A percentile compares a stretch with the other conserved stretches of the same genome.
Evolutionary conservation across 805 yeast genomes (phyloP).

Genomic region (Ogataea trehaloabstinens): DNA sequence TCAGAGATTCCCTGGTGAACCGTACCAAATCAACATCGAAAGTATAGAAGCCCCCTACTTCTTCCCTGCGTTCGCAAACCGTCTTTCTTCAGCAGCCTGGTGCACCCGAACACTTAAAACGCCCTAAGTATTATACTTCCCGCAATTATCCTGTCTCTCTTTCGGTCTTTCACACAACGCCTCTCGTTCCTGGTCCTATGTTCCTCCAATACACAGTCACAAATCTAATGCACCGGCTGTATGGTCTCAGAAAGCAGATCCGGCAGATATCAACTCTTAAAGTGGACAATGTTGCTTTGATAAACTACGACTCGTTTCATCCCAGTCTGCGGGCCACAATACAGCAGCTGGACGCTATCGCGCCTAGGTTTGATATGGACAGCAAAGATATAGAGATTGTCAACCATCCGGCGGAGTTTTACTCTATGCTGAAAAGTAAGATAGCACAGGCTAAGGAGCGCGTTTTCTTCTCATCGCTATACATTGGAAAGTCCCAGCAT

Average conservation of each 20-base stretch:
- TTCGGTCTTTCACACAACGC: not conserved
- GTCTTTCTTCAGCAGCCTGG: no score
- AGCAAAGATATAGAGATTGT: conserved; percentile 60
- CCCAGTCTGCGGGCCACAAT: conserved; percentile 30
- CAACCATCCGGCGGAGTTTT: conserved; percentile 69
- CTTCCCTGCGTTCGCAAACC: no score
- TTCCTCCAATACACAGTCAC: conserved; percentile 14
- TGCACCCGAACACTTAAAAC: no score
- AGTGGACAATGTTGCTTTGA: conserved; percentile 26
- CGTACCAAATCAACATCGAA: no score
- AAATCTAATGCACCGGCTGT: conserved; percentile 15
- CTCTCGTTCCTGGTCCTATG: conserved; percentile 3
- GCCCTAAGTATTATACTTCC: no score
- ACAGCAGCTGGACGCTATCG: conserved; percentile 55
- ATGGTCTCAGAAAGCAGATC: conserved; percentile 16
- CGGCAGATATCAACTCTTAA: conserved; percentile 22
- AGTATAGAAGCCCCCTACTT: no score
- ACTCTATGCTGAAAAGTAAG: conserved; percentile 57
- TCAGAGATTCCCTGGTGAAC: no score
- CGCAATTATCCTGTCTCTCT: no score
- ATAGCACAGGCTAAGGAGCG: conserved; percentile 61
- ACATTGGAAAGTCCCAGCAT: conserved; percentile 77
- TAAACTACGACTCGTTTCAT: conserved; percentile 25
- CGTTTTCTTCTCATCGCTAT: conserved; percentile 79
- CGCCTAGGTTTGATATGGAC: conserved; percentile 64